Evolutionary conservation across 2,329 filamentous ascomycete species (phyloP).

Genomic region (Stachybotrys echinatus): DNA sequence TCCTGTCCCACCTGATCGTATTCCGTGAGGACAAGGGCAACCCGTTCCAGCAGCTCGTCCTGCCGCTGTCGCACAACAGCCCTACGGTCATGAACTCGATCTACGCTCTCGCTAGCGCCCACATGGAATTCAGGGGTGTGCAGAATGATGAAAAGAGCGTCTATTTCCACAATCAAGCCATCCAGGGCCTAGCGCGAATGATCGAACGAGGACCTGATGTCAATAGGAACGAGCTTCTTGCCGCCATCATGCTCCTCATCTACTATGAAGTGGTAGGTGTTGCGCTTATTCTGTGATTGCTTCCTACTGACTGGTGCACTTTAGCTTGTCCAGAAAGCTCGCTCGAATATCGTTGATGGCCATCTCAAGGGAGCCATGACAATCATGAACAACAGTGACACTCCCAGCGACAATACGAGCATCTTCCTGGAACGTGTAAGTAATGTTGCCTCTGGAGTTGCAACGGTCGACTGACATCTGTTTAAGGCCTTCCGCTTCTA

Average conservation of each 20-base stretch:
- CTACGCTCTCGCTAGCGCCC: conserved; percentile 77
- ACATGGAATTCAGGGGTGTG: conserved; percentile 63
- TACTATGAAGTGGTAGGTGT: conserved; percentile 59
- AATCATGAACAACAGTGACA: conserved; percentile 47
- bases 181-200: conserved; percentile 50
- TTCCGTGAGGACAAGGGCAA: conserved; percentile 59
- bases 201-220: conserved; percentile 47
- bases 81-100: conserved; percentile 72
- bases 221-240: conserved; percentile 53
- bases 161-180: conserved; percentile 54
- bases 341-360: conserved; percentile 54
- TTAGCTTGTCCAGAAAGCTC: conserved; percentile 55
- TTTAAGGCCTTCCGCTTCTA: conserved; percentile 59
- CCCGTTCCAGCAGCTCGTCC: conserved; percentile 56
- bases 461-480: conserved; percentile 9
- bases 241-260: conserved; percentile 55
- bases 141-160: conserved; percentile 49
- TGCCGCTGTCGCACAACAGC: conserved; percentile 53
- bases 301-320: conserved; percentile 6
- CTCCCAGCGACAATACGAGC: conserved; percentile 43
- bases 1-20: conserved; percentile 60
- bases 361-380: conserved; percentile 59
- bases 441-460: neutral
- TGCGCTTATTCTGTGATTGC: neutral
- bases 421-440: conserved; percentile 54